Percentiles rank a stretch among this genome's conserved stretches.
Conservation (phyloP, 208 protist genomes). For the Herpetomonas tarakana region DNA sequence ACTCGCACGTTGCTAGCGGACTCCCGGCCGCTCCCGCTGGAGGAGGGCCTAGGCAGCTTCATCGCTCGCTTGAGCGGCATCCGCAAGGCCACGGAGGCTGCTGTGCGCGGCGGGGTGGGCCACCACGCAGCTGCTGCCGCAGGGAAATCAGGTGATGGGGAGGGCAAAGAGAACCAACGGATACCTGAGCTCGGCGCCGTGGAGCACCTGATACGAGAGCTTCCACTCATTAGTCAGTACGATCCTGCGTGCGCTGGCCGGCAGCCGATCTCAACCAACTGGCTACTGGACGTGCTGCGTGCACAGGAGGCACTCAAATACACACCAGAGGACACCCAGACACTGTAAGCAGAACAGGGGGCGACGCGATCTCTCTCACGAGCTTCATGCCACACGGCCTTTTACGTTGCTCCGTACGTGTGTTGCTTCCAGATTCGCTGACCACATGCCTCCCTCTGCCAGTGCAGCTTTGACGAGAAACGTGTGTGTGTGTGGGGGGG, state of each 20-base stretch:
- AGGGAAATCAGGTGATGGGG: neutral
- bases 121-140: no score
- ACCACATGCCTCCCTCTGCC: no score
- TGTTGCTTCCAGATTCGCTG: no score
- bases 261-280: conserved; percentile 22
- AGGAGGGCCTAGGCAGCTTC: neutral
- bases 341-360: neutral
- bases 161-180: neutral
- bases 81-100: neutral
- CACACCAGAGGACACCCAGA: neutral
- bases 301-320: conserved; percentile 20
- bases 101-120: no score
- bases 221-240: conserved; percentile 37
- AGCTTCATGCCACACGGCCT: no score
- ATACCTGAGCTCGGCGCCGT: conserved; percentile 24
- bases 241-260: conserved; percentile 24
- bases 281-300: conserved; percentile 27
- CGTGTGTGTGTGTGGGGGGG: no score
- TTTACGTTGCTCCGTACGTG: no score
- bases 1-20: neutral
- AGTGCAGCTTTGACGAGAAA: no score
- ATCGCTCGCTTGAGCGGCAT: neutral
- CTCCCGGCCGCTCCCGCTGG: neutral
- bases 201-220: conserved; percentile 24
- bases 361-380: no score